Evolutionary conservation across 805 yeast genomes (phyloP).

Genomic region (Candida jianshihensis): DNA sequence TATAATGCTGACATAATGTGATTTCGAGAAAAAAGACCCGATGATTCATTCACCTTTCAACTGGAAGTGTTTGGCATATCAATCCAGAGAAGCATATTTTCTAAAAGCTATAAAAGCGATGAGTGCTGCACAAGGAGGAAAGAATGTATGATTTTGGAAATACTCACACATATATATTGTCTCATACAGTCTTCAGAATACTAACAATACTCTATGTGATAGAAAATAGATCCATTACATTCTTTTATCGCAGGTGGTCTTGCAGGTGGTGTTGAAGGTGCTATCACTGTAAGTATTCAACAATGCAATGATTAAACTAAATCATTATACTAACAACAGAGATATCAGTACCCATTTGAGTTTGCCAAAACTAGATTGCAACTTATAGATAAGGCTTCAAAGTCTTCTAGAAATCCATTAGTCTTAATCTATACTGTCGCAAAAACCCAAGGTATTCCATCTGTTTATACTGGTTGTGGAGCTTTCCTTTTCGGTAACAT

Average conservation of each 20-base stretch:
- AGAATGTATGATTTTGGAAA: slow-evolving; percentile 1
- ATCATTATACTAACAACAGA: slow-evolving; percentile 1
- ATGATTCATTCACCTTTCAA: no score
- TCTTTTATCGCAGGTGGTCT: slow-evolving; percentile 93
- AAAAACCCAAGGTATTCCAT: slow-evolving; percentile 65
- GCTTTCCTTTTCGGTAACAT: slow-evolving; percentile 95
- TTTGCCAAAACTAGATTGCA: slow-evolving; percentile 94
- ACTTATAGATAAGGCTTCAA: slow-evolving; percentile 58
- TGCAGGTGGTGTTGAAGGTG: slow-evolving; percentile 95
- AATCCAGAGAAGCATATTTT: background rate
- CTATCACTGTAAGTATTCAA: slow-evolving; percentile 44
- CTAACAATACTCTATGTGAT: background rate
- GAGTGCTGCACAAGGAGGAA: background rate
- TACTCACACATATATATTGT: background rate
- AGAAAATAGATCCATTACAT: slow-evolving; percentile 58
- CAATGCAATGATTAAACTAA: background rate
- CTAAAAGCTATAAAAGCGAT: background rate
- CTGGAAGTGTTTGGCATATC: no score
- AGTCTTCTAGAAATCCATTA: slow-evolving; percentile 74
- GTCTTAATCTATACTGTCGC: slow-evolving; percentile 71
- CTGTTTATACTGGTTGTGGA: slow-evolving; percentile 92
- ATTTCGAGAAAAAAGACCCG: background rate
- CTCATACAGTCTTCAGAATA: slow-evolving; percentile 1
- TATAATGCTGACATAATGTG: background rate
- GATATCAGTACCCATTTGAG: slow-evolving; percentile 84